Evolutionary conservation across 169 alveolate species (phyloP).

Genomic region (Plasmodium cynomolgi): DNA sequence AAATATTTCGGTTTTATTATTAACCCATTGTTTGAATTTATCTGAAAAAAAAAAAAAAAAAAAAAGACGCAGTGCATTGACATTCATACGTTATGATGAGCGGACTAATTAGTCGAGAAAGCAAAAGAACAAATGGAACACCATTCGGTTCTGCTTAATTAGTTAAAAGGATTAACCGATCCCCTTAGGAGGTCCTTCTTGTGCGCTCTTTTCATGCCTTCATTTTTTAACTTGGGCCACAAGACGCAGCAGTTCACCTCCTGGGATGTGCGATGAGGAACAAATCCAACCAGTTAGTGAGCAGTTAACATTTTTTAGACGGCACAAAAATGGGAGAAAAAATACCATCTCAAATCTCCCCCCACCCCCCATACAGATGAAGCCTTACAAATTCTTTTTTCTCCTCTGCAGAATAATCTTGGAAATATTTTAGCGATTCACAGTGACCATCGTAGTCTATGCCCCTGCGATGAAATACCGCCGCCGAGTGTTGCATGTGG

Average conservation of each 20-base stretch:
- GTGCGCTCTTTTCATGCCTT: neutral
- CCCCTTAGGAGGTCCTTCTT: constrained; percentile 39
- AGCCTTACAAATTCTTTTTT: constrained; percentile 48
- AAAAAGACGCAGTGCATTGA: neutral
- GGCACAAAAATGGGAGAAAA: neutral
- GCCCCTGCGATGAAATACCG: constrained; percentile 20
- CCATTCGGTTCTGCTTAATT: neutral
- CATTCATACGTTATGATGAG: neutral
- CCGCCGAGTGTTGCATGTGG: neutral
- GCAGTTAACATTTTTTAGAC: neutral
- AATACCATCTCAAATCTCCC: neutral
- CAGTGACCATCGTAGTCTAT: constrained; percentile 57
- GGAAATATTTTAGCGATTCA: constrained; percentile 54
- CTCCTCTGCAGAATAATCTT: constrained; percentile 37
- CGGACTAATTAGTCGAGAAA: neutral
- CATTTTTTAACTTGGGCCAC: constrained; percentile 50
- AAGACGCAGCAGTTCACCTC: constrained; percentile 49
- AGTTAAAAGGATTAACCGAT: constrained; percentile 5
- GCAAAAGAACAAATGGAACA: neutral
- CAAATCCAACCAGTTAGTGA: neutral
- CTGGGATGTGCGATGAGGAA: neutral
- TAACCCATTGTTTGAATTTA: constrained; percentile 44
- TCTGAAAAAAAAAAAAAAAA: constrained; percentile 24
- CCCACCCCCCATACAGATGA: neutral
- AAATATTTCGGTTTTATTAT: constrained; percentile 39